Evolutionary conservation across 176 grass and related monocot species (phyloP).

Genomic region (Carex littledalei): DNA sequence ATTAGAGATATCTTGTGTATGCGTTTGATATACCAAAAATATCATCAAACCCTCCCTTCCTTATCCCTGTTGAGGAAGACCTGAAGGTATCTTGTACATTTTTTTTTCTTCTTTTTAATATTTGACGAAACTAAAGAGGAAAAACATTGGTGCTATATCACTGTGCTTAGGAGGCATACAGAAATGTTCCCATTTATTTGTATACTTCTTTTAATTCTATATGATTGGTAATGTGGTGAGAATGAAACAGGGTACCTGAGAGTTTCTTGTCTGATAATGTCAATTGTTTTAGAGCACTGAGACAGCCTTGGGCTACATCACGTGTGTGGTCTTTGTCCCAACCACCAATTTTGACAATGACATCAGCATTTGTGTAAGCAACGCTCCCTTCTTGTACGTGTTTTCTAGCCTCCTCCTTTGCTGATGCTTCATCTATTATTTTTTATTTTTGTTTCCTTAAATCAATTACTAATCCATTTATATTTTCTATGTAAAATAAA

Average conservation of each 20-base stretch:
- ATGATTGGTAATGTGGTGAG: not conserved
- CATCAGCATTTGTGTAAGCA: constrained; percentile 73
- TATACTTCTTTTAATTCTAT: not conserved
- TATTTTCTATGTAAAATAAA: not conserved
- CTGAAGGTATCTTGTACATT: not conserved
- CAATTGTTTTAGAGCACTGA: constrained; percentile 84
- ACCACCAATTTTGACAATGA: constrained; percentile 81
- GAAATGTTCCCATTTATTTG: not conserved
- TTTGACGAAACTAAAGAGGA: constrained; percentile 4
- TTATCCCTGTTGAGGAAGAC: not conserved
- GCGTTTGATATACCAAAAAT: not conserved
- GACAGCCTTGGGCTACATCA: constrained; percentile 81
- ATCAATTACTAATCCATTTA: constrained; percentile 2
- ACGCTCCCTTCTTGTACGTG: constrained; percentile 47
- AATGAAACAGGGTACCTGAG: constrained; percentile 42
- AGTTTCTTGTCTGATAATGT: constrained; percentile 76
- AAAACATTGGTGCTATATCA: not conserved
- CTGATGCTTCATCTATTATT: constrained; percentile 64
- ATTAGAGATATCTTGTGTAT: not conserved
- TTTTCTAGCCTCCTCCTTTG: constrained; percentile 68
- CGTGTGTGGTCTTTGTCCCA: constrained; percentile 58
- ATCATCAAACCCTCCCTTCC: not conserved
- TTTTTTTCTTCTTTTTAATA: not conserved
- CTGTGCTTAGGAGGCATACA: not conserved
- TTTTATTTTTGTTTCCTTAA: not conserved